phyloP scores from a whole-genome alignment of 768 basidiomycete genomes.

The Goffeauzyma gilvescens region DNA sequence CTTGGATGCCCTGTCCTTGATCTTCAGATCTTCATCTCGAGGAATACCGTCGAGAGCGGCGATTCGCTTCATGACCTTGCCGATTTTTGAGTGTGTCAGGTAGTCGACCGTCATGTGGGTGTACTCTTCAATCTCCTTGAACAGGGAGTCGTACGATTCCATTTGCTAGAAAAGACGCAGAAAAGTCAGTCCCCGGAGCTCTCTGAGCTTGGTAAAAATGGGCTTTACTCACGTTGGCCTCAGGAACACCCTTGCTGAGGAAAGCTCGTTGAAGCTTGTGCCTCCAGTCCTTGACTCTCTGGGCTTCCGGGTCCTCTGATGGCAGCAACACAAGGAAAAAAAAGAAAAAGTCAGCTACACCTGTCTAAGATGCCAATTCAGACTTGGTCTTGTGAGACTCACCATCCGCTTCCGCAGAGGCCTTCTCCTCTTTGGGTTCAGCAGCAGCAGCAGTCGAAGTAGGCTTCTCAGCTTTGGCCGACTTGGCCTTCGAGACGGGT shows the following conservation, averaged over 20 bases:
- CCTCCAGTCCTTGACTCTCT: conserved; percentile 73
- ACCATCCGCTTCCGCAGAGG: conserved; percentile 1
- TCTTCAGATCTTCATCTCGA: conserved; percentile 47
- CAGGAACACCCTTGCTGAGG: conserved; percentile 42
- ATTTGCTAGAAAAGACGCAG: conserved; percentile 43
- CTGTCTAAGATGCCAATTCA: too few relatives aligned
- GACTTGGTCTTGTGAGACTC: too few relatives aligned
- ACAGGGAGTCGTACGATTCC: conserved; percentile 50
- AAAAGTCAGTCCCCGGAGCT: conserved; percentile 1
- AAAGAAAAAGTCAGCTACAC: too few relatives aligned
- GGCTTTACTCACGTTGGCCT: conserved; percentile 41
- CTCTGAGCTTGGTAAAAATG: neutral
- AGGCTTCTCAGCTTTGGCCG: conserved; percentile 3
- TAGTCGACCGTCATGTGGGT: conserved; percentile 60
- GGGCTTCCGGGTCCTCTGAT: conserved; percentile 44
- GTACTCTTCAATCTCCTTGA: conserved; percentile 57
- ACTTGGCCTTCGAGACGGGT: conserved; percentile 6
- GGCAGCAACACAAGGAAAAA: too few relatives aligned
- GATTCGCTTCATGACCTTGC: conserved; percentile 78
- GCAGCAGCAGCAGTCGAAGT: conserved; percentile 3
- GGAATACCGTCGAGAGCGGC: conserved; percentile 44
- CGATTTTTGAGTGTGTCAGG: conserved; percentile 43
- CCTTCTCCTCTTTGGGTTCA: conserved; percentile 9
- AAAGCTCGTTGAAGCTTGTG: conserved; percentile 79
- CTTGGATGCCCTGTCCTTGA: conserved; percentile 49